phyloP scores from a whole-genome alignment of 2,329 filamentous ascomycete genomes.

The Aspergillus pseudonomiae region DNA sequence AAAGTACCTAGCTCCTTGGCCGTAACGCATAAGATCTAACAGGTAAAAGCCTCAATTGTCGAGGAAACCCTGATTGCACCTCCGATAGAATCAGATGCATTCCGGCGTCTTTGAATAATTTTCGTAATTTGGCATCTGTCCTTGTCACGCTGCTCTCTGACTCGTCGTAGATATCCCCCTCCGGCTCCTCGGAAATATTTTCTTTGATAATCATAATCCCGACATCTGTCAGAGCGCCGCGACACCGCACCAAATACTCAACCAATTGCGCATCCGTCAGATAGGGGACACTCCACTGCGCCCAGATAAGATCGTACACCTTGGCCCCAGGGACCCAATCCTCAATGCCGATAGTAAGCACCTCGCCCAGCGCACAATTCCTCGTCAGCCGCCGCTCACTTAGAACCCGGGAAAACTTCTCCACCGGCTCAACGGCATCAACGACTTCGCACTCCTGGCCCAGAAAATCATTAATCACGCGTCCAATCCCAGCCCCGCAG shows the following conservation, averaged over 20 bases:
- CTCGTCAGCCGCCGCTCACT: slow-evolving; percentile 37
- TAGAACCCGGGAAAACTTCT: slow-evolving; percentile 73
- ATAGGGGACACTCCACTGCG: slow-evolving; percentile 87
- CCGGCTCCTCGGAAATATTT: slow-evolving; percentile 64
- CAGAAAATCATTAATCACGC: slow-evolving; percentile 78
- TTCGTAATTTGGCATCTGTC: slow-evolving; percentile 70
- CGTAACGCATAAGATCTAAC: slow-evolving; percentile 80
- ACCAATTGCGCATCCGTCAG: slow-evolving; percentile 74
- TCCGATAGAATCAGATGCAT: slow-evolving; percentile 71
- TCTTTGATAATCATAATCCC: slow-evolving; percentile 76
- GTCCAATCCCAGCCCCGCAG: slow-evolving; percentile 75
- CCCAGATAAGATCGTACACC: slow-evolving; percentile 81
- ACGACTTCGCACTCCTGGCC: slow-evolving; percentile 68
- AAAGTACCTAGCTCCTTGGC: slow-evolving; percentile 39
- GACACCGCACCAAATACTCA: slow-evolving; percentile 66
- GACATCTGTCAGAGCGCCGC: slow-evolving; percentile 46
- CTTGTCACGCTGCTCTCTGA: slow-evolving; percentile 78
- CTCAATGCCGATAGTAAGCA: slow-evolving; percentile 75
- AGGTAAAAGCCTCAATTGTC: slow-evolving; percentile 64
- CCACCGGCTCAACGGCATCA: slow-evolving; percentile 83
- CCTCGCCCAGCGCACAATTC: slow-evolving; percentile 58
- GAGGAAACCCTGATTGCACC: slow-evolving; percentile 71
- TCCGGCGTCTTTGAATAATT: slow-evolving; percentile 70
- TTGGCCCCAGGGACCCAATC: slow-evolving; percentile 59
- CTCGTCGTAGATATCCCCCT: slow-evolving; percentile 73